Percentiles rank a stretch among this genome's conserved stretches.
phyloP scores from a whole-genome alignment of 805 yeast genomes.

The Ogataea parapolymorpha region DNA sequence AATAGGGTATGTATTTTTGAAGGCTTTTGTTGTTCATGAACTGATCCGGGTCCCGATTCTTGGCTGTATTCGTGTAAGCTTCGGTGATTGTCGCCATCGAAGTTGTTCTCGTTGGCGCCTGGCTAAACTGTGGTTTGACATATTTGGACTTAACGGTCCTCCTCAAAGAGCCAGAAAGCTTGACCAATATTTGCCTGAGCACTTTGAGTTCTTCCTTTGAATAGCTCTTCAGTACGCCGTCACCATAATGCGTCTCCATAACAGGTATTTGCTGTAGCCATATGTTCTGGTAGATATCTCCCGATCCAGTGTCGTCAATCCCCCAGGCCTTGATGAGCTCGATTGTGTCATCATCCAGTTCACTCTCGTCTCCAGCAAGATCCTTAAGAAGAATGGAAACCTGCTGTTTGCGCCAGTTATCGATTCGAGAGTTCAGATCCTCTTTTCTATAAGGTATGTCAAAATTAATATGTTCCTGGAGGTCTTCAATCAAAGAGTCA shows the following conservation, averaged over 20 bases:
- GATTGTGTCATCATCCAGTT: slow-evolving; percentile 19
- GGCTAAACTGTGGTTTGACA: background rate
- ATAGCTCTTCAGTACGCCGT: slow-evolving; percentile 21
- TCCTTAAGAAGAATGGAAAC: slow-evolving; percentile 23
- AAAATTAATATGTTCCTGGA: slow-evolving; percentile 21
- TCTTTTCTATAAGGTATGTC: slow-evolving; percentile 17
- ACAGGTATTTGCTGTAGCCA: background rate
- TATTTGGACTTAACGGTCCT: slow-evolving; percentile 6
- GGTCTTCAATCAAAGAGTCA: slow-evolving; percentile 29
- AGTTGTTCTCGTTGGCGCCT: slow-evolving; percentile 11
- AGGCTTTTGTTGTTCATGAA: slow-evolving; percentile 31
- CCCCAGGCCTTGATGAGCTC: slow-evolving; percentile 33
- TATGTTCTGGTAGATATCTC: background rate
- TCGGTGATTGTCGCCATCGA: slow-evolving; percentile 15
- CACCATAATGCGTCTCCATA: slow-evolving; percentile 20
- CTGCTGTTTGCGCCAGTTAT: slow-evolving; percentile 32
- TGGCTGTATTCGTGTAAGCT: background rate
- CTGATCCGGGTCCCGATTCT: slow-evolving; percentile 12
- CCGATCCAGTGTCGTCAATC: slow-evolving; percentile 23
- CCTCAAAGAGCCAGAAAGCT: slow-evolving; percentile 21
- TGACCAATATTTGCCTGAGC: slow-evolving; percentile 18
- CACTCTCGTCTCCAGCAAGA: slow-evolving; percentile 6
- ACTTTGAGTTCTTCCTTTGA: slow-evolving; percentile 20
- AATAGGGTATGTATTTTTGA: slow-evolving; percentile 30
- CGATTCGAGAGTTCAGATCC: slow-evolving; percentile 29